Evolutionary conservation across 2,329 filamentous ascomycete genomes (phyloP).

Genomic region (Aspergillus novoparasiticus): DNA sequence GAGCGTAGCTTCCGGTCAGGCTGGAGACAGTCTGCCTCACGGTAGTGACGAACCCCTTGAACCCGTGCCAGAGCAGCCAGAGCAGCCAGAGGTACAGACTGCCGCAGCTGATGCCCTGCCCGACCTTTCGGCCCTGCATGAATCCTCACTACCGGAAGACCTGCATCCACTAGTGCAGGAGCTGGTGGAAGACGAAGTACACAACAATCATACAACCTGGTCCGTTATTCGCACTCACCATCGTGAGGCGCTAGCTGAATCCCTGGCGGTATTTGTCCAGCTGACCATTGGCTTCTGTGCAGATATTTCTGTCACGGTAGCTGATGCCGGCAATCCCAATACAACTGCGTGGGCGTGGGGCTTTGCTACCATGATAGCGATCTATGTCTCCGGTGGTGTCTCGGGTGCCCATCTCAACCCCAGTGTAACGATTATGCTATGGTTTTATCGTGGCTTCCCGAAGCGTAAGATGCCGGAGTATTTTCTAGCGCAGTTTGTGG

Average conservation of each 20-base stretch:
- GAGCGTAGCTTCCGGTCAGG: not conserved
- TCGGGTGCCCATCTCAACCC: conserved; percentile 53
- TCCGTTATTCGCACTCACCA: conserved; percentile 54
- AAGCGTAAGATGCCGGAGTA: conserved; percentile 55
- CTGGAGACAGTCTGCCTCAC: not conserved
- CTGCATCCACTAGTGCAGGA: conserved; percentile 48
- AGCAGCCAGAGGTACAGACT: not conserved
- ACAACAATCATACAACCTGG: conserved; percentile 54
- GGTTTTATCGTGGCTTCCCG: conserved; percentile 56
- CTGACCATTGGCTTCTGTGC: conserved; percentile 54
- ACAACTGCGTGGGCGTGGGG: conserved; percentile 55
- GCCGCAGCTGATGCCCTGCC: conserved; percentile 1
- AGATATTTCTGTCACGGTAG: conserved; percentile 49
- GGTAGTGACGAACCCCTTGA: not conserved
- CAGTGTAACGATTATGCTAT: conserved; percentile 48
- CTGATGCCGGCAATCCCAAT: conserved; percentile 45
- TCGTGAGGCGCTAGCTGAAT: conserved; percentile 57
- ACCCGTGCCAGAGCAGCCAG: not conserved
- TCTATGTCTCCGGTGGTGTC: conserved; percentile 52
- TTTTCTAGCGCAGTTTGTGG: conserved; percentile 55
- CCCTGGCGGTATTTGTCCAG: conserved; percentile 49
- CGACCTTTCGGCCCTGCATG: conserved; percentile 27
- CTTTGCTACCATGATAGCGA: conserved; percentile 55
- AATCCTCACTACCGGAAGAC: conserved; percentile 44
- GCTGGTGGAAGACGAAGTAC: conserved; percentile 50